Base-by-base conservation (phyloP, 2,329 filamentous ascomycete genomes). In the Parastagonospora nodorum region DNA sequence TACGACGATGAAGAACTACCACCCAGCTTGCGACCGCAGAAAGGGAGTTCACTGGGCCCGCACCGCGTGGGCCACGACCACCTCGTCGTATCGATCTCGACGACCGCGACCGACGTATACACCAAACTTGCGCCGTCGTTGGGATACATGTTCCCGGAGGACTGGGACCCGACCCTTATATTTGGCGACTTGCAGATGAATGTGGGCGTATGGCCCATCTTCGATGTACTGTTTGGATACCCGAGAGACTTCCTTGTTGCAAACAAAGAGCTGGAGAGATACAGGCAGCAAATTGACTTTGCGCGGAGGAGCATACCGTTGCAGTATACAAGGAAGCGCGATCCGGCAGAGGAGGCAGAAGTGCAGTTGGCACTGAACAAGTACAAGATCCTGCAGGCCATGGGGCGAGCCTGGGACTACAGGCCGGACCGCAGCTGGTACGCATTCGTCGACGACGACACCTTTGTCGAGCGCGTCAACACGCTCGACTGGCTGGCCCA, bases 391-490 rank as follows among this genome's bases (percentile, higher is more conserved):
- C 51, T 76, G 28, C 71, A 72, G 28, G 65, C 73, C 39, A 59
- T 76, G 53, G 61, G 72, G 11, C 56, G 63, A 24, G 66, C 73
- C 4, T 68, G 71, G 51, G 60, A 70, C 9, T 61, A 72, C 43
- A 60, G 69, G 32, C 78, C 78, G 2, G 68, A 81, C 24, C 78
- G 79, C 38, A 80, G 80, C 47, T 86, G 83, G 83, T 86, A 78
- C 53, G 72, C 84, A 48, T 86, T 86, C 63, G 78, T 84, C 40
- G 83, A 85, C 57, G 78, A 81, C 0, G 83, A 86, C 61, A 84
- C 82, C 0, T 85, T 82, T 56, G 66, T 84, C 35, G 72, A 82
- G 8, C 82, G 82, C 74, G 70, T 76, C 30, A 82, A 81, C 29
- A 58, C 85, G 35, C 61, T 84, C 12, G 68, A 75, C 19, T 85